These are phyloP conservation scores for Euphorbia corollata DNA, from an alignment of 441 rosid genomes.

Conservation along the genomic window DNA sequence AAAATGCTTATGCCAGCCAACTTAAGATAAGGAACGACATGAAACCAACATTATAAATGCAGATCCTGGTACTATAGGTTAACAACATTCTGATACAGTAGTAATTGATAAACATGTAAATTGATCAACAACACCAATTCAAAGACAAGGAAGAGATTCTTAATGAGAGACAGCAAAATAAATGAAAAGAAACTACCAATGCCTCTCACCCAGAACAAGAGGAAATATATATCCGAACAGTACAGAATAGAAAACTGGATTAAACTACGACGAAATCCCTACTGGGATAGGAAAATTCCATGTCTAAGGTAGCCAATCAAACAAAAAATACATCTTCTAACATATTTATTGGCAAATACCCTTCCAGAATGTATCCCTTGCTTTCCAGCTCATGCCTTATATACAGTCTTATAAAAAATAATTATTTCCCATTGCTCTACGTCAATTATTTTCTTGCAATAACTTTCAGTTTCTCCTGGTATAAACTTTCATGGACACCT, in stretches of 20 bases:
- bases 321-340: neutral
- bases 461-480: neutral
- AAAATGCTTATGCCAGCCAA: slow-evolving; percentile 5
- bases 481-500: neutral
- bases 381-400: neutral
- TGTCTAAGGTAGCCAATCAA: neutral
- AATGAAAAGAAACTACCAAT: neutral
- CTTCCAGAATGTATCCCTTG: neutral
- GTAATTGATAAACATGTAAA: neutral
- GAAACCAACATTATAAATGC: neutral
- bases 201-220: neutral
- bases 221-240: neutral
- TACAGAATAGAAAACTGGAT: neutral
- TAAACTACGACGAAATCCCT: neutral
- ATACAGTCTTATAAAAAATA: neutral
- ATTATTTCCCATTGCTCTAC: neutral
- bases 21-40: neutral
- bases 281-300: neutral
- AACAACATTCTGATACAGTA: neutral
- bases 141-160: neutral
- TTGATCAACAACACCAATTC: neutral
- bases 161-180: neutral
- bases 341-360: neutral
- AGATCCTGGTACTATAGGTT: neutral
- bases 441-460: neutral